Percentiles rank a stretch among this genome's conserved stretches.
These are phyloP conservation scores for Xylaria nigripes DNA, from an alignment of 495 filamentous ascomycete genomes.

Conservation along the genomic window DNA sequence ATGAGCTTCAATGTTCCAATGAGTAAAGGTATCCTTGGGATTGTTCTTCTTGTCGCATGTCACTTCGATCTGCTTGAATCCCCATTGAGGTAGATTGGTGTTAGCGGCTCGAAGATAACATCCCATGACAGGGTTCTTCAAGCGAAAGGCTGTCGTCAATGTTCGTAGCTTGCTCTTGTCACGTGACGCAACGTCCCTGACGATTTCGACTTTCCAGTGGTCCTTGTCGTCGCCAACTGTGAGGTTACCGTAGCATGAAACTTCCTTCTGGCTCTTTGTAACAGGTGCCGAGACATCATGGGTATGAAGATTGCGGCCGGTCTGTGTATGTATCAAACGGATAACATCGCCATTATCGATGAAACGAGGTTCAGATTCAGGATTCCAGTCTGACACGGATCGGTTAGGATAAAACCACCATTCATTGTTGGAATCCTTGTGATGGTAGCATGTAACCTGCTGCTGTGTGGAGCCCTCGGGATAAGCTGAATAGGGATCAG, in stretches of 20 bases:
- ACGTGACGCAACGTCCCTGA: slow-evolving; percentile 76
- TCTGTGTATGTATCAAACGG: slow-evolving; percentile 89
- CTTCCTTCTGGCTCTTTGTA: slow-evolving; percentile 82
- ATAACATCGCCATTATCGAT: slow-evolving; percentile 71
- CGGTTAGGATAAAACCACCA: slow-evolving; percentile 98
- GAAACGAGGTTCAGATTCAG: slow-evolving; percentile 53
- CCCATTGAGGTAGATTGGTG: slow-evolving; percentile 95
- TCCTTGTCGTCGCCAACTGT: slow-evolving; percentile 98
- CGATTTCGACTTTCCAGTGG: slow-evolving; percentile 91
- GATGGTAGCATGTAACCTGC: slow-evolving; percentile 97
- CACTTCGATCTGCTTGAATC: slow-evolving; percentile 98
- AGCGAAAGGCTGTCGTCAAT: slow-evolving; percentile 84
- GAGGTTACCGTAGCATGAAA: slow-evolving; percentile 90
- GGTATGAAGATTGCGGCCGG: slow-evolving; percentile 92
- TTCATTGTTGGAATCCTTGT: slow-evolving; percentile 99
- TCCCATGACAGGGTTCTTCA: slow-evolving; percentile 73
- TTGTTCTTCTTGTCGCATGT: slow-evolving; percentile 93
- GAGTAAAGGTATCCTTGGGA: slow-evolving; percentile 84
- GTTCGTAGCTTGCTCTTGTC: slow-evolving; percentile 85
- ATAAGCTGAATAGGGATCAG: slow-evolving; percentile 46
- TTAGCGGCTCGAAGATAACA: slow-evolving; percentile 96
- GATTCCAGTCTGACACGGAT: slow-evolving; percentile 59
- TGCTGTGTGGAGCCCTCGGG: slow-evolving; percentile 92
- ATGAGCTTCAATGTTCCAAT: slow-evolving; percentile 98
- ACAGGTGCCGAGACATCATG: slow-evolving; percentile 82